A percentile compares a stretch with the other conserved stretches of the same genome.
phyloP scores from a whole-genome alignment of 2,329 filamentous ascomycete species.

The Fusarium avenaceum region DNA sequence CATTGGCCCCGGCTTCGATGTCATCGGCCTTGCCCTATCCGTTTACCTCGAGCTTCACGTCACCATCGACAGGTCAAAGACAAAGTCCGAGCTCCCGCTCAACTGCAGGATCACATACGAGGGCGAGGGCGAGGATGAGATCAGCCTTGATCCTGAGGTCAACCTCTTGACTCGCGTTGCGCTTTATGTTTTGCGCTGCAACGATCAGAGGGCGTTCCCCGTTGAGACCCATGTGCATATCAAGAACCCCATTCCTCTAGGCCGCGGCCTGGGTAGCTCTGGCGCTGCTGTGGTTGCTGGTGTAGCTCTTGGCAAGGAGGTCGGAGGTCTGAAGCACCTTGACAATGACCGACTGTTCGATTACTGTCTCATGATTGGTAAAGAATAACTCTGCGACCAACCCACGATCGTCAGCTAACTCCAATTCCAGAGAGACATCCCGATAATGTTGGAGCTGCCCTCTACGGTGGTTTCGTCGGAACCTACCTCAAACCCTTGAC shows the following conservation, averaged over 20 bases:
- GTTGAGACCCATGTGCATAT: slow-evolving; percentile 91
- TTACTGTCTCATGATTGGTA: slow-evolving; percentile 96
- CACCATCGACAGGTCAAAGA: slow-evolving; percentile 74
- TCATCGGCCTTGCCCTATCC: slow-evolving; percentile 93
- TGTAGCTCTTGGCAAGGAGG: slow-evolving; percentile 91
- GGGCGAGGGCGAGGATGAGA: slow-evolving; percentile 81
- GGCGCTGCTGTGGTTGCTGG: slow-evolving; percentile 96
- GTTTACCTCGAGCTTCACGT: slow-evolving; percentile 93
- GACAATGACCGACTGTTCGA: slow-evolving; percentile 88
- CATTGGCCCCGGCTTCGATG: slow-evolving; percentile 97
- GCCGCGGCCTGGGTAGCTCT: slow-evolving; percentile 92
- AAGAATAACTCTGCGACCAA: slow-evolving; percentile 38
- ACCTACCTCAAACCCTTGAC: slow-evolving; percentile 95
- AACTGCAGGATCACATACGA: slow-evolving; percentile 95
- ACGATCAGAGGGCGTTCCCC: slow-evolving; percentile 88
- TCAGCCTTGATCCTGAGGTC: slow-evolving; percentile 84
- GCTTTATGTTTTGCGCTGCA: slow-evolving; percentile 93
- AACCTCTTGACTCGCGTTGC: slow-evolving; percentile 96
- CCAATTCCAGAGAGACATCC: slow-evolving; percentile 78
- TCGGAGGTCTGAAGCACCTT: slow-evolving; percentile 80
- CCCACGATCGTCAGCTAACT: slow-evolving; percentile 23
- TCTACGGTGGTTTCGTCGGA: slow-evolving; percentile 96
- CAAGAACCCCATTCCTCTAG: slow-evolving; percentile 93
- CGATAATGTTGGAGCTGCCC: slow-evolving; percentile 93
- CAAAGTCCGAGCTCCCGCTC: slow-evolving; percentile 70